Percentiles rank a stretch among this genome's conserved stretches.
Evolutionary conservation across 805 yeast species (phyloP).

Genomic region (Yamadazyma sp.): DNA sequence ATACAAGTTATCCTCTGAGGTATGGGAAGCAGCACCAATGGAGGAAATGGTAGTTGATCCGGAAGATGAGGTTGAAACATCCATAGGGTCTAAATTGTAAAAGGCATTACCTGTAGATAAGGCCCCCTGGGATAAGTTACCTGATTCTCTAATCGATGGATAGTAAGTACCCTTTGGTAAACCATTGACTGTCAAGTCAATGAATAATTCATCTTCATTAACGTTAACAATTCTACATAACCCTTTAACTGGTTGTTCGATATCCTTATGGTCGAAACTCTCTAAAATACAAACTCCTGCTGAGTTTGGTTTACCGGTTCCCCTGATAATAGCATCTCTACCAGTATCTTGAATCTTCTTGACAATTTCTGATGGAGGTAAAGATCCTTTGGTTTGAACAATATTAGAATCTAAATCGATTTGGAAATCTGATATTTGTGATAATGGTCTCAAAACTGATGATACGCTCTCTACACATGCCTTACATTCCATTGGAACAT

Average conservation of each 20-base stretch:
- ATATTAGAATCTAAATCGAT: conserved; percentile 58
- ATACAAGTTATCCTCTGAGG: conserved; percentile 14
- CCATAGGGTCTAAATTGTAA: conserved; percentile 43
- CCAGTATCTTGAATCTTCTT: conserved; percentile 69
- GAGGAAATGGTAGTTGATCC: conserved; percentile 28
- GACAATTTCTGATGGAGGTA: conserved; percentile 76
- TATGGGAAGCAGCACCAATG: conserved; percentile 28
- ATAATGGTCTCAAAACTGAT: conserved; percentile 47
- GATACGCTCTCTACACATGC: conserved; percentile 63
- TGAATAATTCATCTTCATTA: conserved; percentile 48
- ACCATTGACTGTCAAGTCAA: conserved; percentile 80
- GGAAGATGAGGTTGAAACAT: conserved; percentile 24
- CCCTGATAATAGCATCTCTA: conserved; percentile 87
- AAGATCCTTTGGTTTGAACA: conserved; percentile 64
- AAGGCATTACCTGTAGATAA: conserved; percentile 57
- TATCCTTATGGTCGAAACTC: conserved; percentile 51
- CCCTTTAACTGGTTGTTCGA: conserved; percentile 69
- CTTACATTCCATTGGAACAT: conserved; percentile 81
- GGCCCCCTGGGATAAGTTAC: conserved; percentile 76
- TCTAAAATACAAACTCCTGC: conserved; percentile 93
- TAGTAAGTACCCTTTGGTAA: conserved; percentile 61
- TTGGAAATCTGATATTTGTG: conserved; percentile 50
- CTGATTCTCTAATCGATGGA: conserved; percentile 66
- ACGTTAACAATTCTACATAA: conserved; percentile 80
- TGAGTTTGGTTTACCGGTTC: conserved; percentile 80